These are phyloP conservation scores for Talaromyces sp. DNA, from an alignment of 2,329 filamentous ascomycete genomes.

Conservation along the genomic window DNA sequence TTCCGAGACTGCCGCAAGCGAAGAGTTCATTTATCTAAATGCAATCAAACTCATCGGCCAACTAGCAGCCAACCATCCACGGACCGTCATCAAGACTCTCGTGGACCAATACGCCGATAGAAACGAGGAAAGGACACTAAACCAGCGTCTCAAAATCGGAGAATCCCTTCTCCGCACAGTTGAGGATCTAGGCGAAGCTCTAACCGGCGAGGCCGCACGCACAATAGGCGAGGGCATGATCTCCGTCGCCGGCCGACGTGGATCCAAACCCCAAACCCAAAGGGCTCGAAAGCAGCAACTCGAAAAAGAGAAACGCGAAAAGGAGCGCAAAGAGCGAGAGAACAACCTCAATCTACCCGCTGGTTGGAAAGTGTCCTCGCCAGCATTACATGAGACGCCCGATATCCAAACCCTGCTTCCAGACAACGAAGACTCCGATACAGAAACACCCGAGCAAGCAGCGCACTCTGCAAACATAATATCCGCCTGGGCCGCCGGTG, in stretches of 20 bases:
- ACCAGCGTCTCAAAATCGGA: conserved; percentile 42
- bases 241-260: conserved; percentile 39
- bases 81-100: conserved; percentile 40
- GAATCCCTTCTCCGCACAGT: conserved; percentile 42
- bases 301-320: conserved; percentile 27
- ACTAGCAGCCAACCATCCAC: conserved; percentile 41
- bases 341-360: conserved; percentile 22
- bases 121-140: conserved; percentile 35
- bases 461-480: conserved; percentile 37
- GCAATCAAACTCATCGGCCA: conserved; percentile 42
- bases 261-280: conserved; percentile 36
- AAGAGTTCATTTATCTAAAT: conserved; percentile 45
- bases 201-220: conserved; percentile 37
- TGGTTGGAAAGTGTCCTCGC: conserved; percentile 31
- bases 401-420: conserved; percentile 8
- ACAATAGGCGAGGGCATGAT: conserved; percentile 40
- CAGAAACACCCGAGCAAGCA: conserved; percentile 34
- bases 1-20: conserved; percentile 31
- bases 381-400: conserved; percentile 11
- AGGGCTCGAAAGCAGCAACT: conserved; percentile 27
- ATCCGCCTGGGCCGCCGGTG: conserved; percentile 41
- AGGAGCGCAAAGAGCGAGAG: conserved; percentile 31
- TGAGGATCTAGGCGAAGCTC: conserved; percentile 38
- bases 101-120: conserved; percentile 41
- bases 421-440: conserved; percentile 32